phyloP scores from a whole-genome alignment of 345 rosid species.

The Eutrema heterophyllum region DNA sequence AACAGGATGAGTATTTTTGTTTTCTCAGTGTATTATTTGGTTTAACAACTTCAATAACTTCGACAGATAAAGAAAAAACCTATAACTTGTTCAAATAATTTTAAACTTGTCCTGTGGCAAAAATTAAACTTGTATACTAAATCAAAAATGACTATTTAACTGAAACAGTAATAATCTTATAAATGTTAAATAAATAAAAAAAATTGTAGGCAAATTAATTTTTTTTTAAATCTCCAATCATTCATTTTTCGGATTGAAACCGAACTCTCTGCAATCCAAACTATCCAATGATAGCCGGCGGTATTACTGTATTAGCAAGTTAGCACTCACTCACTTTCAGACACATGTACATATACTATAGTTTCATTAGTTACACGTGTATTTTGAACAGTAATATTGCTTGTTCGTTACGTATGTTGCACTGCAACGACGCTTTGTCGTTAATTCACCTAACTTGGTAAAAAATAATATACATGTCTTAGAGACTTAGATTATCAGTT shows the following conservation, averaged over 20 bases:
- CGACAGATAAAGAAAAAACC: neutral
- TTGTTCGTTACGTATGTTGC: constrained; percentile 23
- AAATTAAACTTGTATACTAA: neutral
- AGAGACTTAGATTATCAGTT: neutral
- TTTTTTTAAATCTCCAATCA: neutral
- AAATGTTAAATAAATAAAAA: no score
- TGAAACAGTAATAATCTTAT: neutral
- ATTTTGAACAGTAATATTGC: constrained; percentile 6
- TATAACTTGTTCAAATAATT: neutral
- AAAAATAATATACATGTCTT: neutral
- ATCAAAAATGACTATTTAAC: neutral
- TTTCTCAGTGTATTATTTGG: neutral
- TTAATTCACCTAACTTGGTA: constrained; percentile 13
- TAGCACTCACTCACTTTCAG: neutral
- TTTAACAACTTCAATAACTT: neutral
- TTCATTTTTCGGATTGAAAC: neutral
- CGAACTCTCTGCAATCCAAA: neutral
- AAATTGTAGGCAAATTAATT: no score
- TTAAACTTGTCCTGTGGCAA: no score
- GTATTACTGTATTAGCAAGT: neutral
- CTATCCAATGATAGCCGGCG: neutral
- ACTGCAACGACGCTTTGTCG: constrained; percentile 1
- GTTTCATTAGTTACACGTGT: neutral
- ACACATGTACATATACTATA: neutral
- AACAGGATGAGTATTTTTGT: neutral